Conservation (phyloP, 768 basidiomycete genomes). For the Steccherinum ochraceum region DNA sequence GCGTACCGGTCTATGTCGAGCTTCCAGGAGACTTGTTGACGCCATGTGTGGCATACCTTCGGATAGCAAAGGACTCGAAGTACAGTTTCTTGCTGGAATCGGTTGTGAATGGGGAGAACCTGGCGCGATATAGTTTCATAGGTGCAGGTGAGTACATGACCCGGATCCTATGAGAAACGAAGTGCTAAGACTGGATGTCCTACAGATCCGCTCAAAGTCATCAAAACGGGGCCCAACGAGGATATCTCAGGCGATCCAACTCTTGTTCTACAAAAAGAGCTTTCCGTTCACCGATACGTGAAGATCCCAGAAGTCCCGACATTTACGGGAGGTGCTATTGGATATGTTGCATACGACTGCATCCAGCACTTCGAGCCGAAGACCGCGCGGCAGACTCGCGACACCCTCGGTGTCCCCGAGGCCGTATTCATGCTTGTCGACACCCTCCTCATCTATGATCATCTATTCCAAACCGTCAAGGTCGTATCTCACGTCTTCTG, state of each 20-base stretch:
- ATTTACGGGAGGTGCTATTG: conserved; percentile 96
- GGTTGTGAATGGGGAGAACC: conserved; percentile 82
- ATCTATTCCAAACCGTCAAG: conserved; percentile 91
- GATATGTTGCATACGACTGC: conserved; percentile 96
- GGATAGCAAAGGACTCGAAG: conserved; percentile 85
- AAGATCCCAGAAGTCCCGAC: conserved; percentile 89
- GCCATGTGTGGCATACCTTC: conserved; percentile 94
- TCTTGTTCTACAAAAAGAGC: conserved; percentile 74
- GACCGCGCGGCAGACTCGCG: conserved; percentile 68
- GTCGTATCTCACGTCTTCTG: conserved; percentile 94
- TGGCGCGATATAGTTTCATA: conserved; percentile 94
- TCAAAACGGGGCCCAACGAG: conserved; percentile 83
- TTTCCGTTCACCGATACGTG: conserved; percentile 82
- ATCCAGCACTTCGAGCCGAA: conserved; percentile 96
- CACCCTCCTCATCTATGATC: conserved; percentile 94
- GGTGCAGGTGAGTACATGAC: conserved; percentile 70
- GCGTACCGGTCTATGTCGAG: conserved; percentile 87
- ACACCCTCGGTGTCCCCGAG: conserved; percentile 86
- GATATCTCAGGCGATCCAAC: conserved; percentile 86
- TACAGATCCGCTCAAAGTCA: conserved; percentile 89
- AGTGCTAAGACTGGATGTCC: background rate
- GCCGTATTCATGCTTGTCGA: conserved; percentile 96
- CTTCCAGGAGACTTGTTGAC: conserved; percentile 95
- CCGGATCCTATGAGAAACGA: background rate
- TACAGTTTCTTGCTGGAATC: conserved; percentile 96